Evolutionary conservation across 306 rosid genomes (phyloP).

Genomic region (Malus fusca): DNA sequence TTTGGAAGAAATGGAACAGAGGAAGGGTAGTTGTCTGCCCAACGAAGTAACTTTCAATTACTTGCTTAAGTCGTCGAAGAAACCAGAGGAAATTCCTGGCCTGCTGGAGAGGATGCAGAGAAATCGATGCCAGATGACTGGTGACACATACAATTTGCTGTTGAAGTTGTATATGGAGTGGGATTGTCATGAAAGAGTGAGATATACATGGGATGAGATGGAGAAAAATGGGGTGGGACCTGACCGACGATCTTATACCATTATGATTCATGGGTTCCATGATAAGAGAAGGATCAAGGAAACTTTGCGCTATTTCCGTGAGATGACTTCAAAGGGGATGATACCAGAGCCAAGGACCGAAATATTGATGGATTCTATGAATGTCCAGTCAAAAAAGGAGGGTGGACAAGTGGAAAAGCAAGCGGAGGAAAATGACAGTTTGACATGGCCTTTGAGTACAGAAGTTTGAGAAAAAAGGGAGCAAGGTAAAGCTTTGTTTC

Average conservation of each 20-base stretch:
- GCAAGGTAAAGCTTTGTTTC: neutral
- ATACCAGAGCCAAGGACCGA: constrained; percentile 50
- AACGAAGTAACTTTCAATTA: constrained; percentile 45
- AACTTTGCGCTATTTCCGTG: constrained; percentile 44
- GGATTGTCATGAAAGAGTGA: constrained; percentile 47
- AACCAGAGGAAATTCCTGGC: constrained; percentile 40
- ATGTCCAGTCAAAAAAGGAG: constrained; percentile 18
- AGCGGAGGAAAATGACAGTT: neutral
- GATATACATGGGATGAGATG: constrained; percentile 62
- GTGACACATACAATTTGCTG: constrained; percentile 53
- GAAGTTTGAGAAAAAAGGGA: neutral
- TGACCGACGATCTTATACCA: constrained; percentile 50
- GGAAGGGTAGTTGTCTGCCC: constrained; percentile 45
- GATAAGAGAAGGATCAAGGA: constrained; percentile 51
- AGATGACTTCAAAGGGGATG: constrained; percentile 68
- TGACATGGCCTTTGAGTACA: neutral
- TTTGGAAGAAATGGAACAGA: constrained; percentile 56
- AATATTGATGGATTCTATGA: constrained; percentile 32
- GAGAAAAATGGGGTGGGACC: constrained; percentile 54
- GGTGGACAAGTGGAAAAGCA: constrained; percentile 4
- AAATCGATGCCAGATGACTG: constrained; percentile 44
- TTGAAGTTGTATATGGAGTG: constrained; percentile 69
- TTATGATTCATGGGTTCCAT: constrained; percentile 60
- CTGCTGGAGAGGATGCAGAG: constrained; percentile 54
- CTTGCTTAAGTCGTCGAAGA: constrained; percentile 51